Percentiles rank a stretch among this genome's conserved stretches.
These are phyloP conservation scores for Marsdenia floribunda DNA, from an alignment of 257 asterid species.

Conservation along the genomic window DNA sequence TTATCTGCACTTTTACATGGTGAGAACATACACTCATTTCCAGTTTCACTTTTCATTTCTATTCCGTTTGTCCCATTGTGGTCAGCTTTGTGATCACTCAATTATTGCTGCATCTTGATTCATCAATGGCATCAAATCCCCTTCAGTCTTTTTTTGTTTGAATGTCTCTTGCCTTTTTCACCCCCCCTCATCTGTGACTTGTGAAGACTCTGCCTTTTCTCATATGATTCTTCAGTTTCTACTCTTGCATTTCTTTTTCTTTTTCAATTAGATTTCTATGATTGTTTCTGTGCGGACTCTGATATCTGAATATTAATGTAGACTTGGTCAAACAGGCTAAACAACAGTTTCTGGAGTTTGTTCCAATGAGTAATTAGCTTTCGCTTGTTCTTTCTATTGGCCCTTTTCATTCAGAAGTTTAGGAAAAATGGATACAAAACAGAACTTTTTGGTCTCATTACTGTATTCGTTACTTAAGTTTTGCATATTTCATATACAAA, in stretches of 20 bases:
- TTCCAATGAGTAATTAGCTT: too few relatives aligned
- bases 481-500: not conserved
- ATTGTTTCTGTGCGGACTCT: not conserved
- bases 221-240: not conserved
- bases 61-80: not conserved
- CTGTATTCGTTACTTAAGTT: not conserved
- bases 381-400: not conserved
- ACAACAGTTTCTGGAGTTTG: too few relatives aligned
- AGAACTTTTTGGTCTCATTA: not conserved
- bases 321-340: too few relatives aligned
- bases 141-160: too few relatives aligned
- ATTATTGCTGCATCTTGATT: not conserved
- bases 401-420: not conserved
- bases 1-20: constrained; percentile 93
- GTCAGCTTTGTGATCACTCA: not conserved
- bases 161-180: not conserved
- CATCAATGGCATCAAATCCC: not conserved
- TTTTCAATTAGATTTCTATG: not conserved
- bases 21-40: constrained; percentile 19
- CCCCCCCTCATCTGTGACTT: not conserved
- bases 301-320: not conserved
- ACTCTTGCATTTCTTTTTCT: not conserved
- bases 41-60: not conserved
- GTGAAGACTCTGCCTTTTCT: not conserved
- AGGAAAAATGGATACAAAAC: not conserved